Evolutionary conservation across 805 yeast species (phyloP), one percentile per base, ranked within the genome.

Genomic region (Yarrowia osloensis): DNA sequence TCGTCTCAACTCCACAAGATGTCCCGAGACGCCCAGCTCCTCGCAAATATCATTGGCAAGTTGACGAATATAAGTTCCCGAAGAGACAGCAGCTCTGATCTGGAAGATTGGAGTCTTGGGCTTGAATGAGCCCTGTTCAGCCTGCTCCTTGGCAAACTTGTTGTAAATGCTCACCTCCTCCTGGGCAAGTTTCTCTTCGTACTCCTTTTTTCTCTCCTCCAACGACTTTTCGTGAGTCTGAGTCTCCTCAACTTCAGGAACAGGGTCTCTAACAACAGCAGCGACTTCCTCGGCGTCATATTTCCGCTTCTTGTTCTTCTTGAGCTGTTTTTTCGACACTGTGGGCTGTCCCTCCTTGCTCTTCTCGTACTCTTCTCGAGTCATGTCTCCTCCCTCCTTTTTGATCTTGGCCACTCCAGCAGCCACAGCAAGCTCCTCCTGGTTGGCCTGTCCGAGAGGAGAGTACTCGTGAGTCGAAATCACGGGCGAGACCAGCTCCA

Each of bases 41-140:
- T 89, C 84, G 1, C 97, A 98, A 50, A 90, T 81, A 73, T 95
- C 99, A 77, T 96, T 91, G 59, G 95, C 82, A 66, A 95, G 79
- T 2, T 97, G 89, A 71, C 99, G 83, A 59, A 95, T 92, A 73
- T 95, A 95, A 0, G 98, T 95, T 1, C 99, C 99, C 0, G 98
- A 91, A 0, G 97, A 89, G 0, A 94, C 99, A 39, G 85, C 83
- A 4, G 96, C 85, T 17, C 82, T 84, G 71, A 95, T 85, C 72
- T 89, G 93, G 28, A 94, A 72, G 59, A 88, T 72, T 1, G 79
- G 79, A 11, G 73, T 42, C 21, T 39, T 47, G 29, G 55, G 39
- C n/a, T 67, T 17, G 28, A 61, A 66, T 5, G 49, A 8, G 19
- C 47, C 65, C 19, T 33, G 47, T 1, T 96, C 95, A 2, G 91